Evolutionary conservation across 192 early-diverging fungal genomes (phyloP), one percentile per base, ranked within the genome.

Genomic region (Backusella australiensis): DNA sequence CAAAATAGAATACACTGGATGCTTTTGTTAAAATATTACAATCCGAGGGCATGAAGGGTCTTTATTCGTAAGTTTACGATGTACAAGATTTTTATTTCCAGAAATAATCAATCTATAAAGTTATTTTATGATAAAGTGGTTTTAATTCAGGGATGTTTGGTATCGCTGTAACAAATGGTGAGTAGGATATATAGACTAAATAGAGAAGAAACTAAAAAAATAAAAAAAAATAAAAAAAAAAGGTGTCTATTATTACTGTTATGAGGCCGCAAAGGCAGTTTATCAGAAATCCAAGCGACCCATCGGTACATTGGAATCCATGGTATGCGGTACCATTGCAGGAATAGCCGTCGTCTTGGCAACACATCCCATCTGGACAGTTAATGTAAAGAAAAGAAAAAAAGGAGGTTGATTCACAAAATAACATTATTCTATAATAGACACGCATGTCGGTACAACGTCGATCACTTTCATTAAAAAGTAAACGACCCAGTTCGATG

Each of bases 311-410:
- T 14, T 63, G 12, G 93, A 98, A 83, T 95, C 91, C 78, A 97
- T 99, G 95, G 77, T 92, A 34, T 91, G 96, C 1, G 94, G 96
- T 38, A 94, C 96, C 29, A 85, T 98, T 72, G 96, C 97, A 14
- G 94, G 87, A 69, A 88, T 92, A 21, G 90, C 91, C 74, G 94
- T 91, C 6, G 93, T 93, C 36, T 81, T 91, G 67, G 89, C 93
- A 81, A 99, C 97, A 70, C 96, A 99, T 86, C 97, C 97, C 9
- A 96, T 99, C 75, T 99, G 97, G 97, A 95, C 97, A 65, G 90
- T 99, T 42, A 99, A 99, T 83, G 90, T 93, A 87, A 82, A 84
- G 1, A 26, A 59, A 15, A 4, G 1, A 29, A 26, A 59, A 26
- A 21, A n/a, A 63, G 29, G 11, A 0, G 0, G 3, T 21, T 6